A percentile compares a stretch with the other conserved stretches of the same genome.
phyloP scores from a whole-genome alignment of 1,284 basidiomycete species.

The Sporisorium scitamineum region DNA sequence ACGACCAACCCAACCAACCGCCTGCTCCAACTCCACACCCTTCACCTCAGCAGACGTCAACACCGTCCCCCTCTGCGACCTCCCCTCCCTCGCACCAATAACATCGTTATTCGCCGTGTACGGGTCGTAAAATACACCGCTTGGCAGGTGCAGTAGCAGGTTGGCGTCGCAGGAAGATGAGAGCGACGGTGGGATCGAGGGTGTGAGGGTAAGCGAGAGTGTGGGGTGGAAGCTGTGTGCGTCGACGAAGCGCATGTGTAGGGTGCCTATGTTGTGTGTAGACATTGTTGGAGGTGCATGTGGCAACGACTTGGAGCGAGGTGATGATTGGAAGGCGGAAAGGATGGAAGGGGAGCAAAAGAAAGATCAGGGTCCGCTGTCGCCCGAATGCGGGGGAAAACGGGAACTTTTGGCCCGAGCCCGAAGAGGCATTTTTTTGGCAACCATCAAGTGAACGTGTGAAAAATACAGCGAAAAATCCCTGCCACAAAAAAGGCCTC shows the following conservation, averaged over 20 bases:
- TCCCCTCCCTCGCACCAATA: neutral
- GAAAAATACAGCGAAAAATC: neutral
- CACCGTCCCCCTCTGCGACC: neutral
- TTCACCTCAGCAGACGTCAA: neutral
- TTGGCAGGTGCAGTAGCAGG: constrained; percentile 30
- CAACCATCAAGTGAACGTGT: neutral
- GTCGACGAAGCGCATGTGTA: constrained; percentile 3
- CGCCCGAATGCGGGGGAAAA: neutral
- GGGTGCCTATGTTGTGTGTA: neutral
- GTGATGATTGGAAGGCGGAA: neutral
- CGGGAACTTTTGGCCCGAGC: neutral
- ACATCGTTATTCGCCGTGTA: constrained; percentile 17
- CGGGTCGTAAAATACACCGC: constrained; percentile 40
- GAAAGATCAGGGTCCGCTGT: neutral
- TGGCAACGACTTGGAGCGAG: no score
- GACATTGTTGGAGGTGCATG: neutral
- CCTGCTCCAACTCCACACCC: constrained; percentile 20
- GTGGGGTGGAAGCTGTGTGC: constrained; percentile 23
- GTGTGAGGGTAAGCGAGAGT: constrained; percentile 3
- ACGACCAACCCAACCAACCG: constrained; percentile 18
- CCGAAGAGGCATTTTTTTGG: neutral
- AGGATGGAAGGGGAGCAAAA: neutral
- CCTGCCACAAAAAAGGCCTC: neutral
- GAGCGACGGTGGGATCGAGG: neutral
- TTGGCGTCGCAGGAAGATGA: constrained; percentile 4